Conservation (phyloP, 441 rosid species). For the Hura crepitans region DNA sequence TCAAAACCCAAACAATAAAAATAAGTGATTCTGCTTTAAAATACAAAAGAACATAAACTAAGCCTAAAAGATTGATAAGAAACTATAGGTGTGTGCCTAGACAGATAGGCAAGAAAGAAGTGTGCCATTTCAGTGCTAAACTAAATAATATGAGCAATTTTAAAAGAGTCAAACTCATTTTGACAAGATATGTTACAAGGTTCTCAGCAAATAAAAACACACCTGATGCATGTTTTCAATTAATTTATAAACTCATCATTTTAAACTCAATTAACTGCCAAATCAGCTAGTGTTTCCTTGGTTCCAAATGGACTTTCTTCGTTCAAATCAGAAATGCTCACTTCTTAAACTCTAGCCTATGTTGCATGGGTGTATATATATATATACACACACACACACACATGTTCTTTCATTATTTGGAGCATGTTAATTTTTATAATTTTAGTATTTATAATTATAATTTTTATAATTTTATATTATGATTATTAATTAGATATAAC, state of each 20-base stretch:
- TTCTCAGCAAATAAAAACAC: background rate
- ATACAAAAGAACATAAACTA: background rate
- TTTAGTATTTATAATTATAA: too few relatives aligned
- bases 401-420: too few relatives aligned
- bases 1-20: background rate
- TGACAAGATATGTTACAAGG: background rate
- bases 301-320: background rate
- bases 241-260: background rate
- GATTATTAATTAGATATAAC: too few relatives aligned
- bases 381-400: too few relatives aligned
- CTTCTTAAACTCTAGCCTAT: slow-evolving; percentile 2
- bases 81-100: background rate
- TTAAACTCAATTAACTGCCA: background rate
- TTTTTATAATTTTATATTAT: too few relatives aligned
- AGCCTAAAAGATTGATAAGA: background rate
- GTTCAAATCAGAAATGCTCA: background rate
- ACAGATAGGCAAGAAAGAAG: background rate
- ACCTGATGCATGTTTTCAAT: background rate
- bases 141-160: background rate
- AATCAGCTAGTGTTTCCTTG: background rate
- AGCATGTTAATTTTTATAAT: too few relatives aligned
- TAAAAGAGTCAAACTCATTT: background rate
- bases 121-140: background rate
- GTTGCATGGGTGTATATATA: too few relatives aligned
- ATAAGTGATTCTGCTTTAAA: background rate